These are phyloP conservation scores for Cryptomeria japonica DNA, from an alignment of 75 land plant species.

Conservation along the genomic window DNA sequence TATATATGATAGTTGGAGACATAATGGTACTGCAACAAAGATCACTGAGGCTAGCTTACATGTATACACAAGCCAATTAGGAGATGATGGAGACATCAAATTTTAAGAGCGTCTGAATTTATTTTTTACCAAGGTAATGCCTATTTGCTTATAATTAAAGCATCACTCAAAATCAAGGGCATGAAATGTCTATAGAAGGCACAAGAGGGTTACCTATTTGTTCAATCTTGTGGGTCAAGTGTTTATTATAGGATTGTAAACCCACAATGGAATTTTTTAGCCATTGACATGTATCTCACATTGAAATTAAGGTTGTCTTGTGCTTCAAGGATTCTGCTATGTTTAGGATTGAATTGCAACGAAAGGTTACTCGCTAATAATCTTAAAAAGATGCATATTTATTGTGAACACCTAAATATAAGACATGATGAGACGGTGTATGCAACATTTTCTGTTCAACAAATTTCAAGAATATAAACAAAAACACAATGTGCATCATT, in stretches of 20 bases:
- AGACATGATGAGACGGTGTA: background rate
- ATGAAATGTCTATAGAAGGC: background rate
- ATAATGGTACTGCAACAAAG: too few relatives aligned
- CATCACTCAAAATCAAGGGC: background rate
- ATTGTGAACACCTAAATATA: background rate
- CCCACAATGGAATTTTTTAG: background rate
- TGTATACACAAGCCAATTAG: too few relatives aligned
- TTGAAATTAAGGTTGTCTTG: background rate
- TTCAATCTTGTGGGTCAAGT: too few relatives aligned
- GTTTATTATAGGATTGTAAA: too few relatives aligned
- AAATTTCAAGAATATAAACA: background rate
- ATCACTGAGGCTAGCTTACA: too few relatives aligned
- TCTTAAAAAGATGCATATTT: too few relatives aligned
- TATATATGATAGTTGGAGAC: too few relatives aligned
- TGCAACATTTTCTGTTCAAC: background rate
- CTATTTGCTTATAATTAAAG: background rate
- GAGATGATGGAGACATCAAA: too few relatives aligned
- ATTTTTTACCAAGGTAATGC: background rate
- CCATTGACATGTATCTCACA: background rate
- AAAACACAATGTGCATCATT: background rate
- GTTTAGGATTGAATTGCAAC: too few relatives aligned
- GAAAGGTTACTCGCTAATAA: too few relatives aligned
- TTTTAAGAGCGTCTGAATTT: background rate
- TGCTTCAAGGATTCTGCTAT: background rate
- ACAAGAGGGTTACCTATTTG: too few relatives aligned